These are phyloP conservation scores for Triticum aestivum DNA, from an alignment of 176 grass and related monocot genomes.

Conservation along the genomic window DNA sequence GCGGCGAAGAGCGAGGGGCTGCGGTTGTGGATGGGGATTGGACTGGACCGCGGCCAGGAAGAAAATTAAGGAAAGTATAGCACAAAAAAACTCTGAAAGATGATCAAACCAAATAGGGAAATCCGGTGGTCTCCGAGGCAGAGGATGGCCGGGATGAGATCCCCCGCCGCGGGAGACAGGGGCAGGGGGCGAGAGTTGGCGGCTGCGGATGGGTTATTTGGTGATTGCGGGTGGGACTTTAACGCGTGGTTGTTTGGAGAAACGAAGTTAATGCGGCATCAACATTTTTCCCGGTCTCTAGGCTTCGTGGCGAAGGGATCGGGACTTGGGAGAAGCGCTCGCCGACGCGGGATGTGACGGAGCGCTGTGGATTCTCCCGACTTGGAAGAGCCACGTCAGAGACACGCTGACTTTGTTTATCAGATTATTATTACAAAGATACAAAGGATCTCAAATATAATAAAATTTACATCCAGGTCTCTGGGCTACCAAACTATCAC, in stretches of 20 bases:
- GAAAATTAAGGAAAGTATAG: not conserved
- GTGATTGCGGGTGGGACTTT: conserved; percentile 16
- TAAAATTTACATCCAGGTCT: no score
- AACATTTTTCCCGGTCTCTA: not conserved
- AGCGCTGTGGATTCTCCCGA: not conserved
- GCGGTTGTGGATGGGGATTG: not conserved
- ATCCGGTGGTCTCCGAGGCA: not conserved
- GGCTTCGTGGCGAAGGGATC: conserved; percentile 33
- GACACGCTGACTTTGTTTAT: no score
- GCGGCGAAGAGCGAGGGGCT: not conserved
- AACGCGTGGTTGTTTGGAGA: conserved; percentile 17
- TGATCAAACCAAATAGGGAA: not conserved
- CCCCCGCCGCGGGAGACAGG: conserved; percentile 1
- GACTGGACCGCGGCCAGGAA: not conserved
- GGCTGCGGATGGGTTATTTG: not conserved
- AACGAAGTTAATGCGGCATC: conserved; percentile 18
- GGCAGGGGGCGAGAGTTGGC: not conserved
- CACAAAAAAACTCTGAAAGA: not conserved
- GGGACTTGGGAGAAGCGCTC: not conserved
- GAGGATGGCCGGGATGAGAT: conserved; percentile 18
- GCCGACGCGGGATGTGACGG: not conserved
- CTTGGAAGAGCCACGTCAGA: no score
- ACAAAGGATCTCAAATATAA: no score
- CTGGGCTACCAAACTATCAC: no score
- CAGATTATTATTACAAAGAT: no score